Conservation (phyloP, 306 rosid genomes). For the Vigna trinervia region DNA sequence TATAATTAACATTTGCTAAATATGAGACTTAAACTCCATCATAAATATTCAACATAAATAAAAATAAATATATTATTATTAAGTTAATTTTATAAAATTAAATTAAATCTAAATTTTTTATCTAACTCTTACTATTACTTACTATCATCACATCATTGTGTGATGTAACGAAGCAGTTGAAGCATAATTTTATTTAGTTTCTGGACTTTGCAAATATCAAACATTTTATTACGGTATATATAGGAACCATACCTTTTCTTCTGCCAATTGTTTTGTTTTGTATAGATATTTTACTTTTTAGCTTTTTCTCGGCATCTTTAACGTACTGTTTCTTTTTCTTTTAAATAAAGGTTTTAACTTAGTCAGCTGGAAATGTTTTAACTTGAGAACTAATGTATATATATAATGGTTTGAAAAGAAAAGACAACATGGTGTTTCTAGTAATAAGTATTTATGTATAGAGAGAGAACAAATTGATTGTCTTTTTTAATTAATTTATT, state of each 20-base stretch:
- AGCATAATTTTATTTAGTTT: conserved; percentile 27
- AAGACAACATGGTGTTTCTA: neutral
- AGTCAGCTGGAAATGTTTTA: conserved; percentile 32
- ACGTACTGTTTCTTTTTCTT: conserved; percentile 44
- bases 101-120: too few relatives aligned
- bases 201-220: conserved; percentile 23
- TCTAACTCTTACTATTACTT: neutral
- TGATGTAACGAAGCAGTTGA: conserved; percentile 35
- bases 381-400: neutral
- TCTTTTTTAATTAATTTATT: neutral
- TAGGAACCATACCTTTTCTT: conserved; percentile 9
- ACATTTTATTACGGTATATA: neutral
- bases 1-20: too few relatives aligned
- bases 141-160: conserved; percentile 17
- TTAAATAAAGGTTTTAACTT: conserved; percentile 31
- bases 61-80: too few relatives aligned
- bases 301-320: conserved; percentile 43
- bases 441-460: neutral
- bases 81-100: too few relatives aligned
- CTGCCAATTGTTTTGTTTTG: conserved; percentile 23
- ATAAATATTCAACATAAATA: too few relatives aligned
- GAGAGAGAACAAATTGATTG: neutral
- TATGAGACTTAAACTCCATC: too few relatives aligned
- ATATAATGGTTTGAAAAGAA: neutral
- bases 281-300: conserved; percentile 37